These are phyloP conservation scores for Paspalum vaginatum DNA, from an alignment of 176 grass and related monocot species.

Conservation along the genomic window DNA sequence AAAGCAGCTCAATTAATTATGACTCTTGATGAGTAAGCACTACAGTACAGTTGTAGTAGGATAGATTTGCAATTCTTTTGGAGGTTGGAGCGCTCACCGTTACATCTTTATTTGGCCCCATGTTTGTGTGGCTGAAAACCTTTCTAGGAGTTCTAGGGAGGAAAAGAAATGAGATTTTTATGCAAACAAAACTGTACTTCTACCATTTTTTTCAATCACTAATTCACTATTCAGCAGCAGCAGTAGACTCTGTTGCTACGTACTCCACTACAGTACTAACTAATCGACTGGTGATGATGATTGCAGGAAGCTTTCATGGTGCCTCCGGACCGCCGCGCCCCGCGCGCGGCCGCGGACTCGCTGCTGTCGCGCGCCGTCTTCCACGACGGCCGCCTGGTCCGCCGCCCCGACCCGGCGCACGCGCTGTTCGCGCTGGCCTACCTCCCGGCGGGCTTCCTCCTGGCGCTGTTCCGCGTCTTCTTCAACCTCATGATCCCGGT, in stretches of 20 bases:
- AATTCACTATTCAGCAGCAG: too few relatives aligned
- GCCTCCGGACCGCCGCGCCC: conserved; percentile 50
- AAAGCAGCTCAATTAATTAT: too few relatives aligned
- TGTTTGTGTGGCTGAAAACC: background rate
- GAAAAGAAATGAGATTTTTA: background rate
- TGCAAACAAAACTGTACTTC: too few relatives aligned
- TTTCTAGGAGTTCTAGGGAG: background rate
- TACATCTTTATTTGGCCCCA: background rate
- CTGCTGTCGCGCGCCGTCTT: conserved; percentile 62
- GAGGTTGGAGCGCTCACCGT: background rate
- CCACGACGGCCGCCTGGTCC: conserved; percentile 90
- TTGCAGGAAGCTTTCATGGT: conserved; percentile 91
- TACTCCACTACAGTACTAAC: too few relatives aligned
- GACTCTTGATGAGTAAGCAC: too few relatives aligned
- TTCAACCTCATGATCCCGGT: conserved; percentile 60
- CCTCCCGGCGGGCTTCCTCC: conserved; percentile 65
- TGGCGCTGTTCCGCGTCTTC: conserved; percentile 78
- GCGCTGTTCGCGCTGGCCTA: conserved; percentile 69
- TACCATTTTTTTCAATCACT: too few relatives aligned
- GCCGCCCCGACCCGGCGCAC: conserved; percentile 54
- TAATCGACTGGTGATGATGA: too few relatives aligned
- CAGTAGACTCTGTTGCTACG: too few relatives aligned
- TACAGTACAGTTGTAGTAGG: too few relatives aligned
- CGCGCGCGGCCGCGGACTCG: conserved; percentile 42
- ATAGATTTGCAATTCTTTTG: background rate